These are phyloP conservation scores for Verticillium albo-atrum DNA, from an alignment of 2,329 filamentous ascomycete genomes.

Conservation along the genomic window DNA sequence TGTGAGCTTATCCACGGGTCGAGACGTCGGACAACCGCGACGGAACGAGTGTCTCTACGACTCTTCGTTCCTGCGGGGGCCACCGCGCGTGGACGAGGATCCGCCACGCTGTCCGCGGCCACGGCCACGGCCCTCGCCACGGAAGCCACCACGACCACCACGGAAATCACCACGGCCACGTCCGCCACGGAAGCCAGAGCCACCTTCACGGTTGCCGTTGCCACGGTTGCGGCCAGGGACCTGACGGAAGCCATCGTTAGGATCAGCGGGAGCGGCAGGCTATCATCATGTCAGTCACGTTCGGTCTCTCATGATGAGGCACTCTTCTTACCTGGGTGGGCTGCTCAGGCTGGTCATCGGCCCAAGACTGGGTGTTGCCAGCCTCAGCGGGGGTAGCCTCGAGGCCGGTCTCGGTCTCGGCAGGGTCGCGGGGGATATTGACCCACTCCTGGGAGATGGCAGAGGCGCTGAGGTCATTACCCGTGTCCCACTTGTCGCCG, in stretches of 20 bases:
- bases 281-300: conserved; percentile 6
- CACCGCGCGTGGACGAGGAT: conserved; percentile 24
- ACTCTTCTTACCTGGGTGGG: conserved; percentile 33
- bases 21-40: not conserved
- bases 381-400: conserved; percentile 52
- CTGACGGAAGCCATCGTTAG: conserved; percentile 67
- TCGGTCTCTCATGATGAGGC: not conserved
- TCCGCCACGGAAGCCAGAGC: conserved; percentile 34
- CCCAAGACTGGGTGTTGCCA: conserved; percentile 66
- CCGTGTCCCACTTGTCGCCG: conserved; percentile 61
- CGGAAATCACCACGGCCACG: conserved; percentile 38
- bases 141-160: conserved; percentile 45
- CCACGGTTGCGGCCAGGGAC: conserved; percentile 58
- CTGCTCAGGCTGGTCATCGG: conserved; percentile 68
- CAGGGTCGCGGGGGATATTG: conserved; percentile 53
- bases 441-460: conserved; percentile 65
- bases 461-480: conserved; percentile 35
- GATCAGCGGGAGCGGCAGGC: conserved; percentile 32
- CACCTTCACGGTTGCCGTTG: conserved; percentile 48
- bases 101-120: conserved; percentile 29
- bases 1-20: conserved; percentile 5
- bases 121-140: conserved; percentile 41
- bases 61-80: conserved; percentile 34
- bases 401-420: conserved; percentile 67
- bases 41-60: conserved; percentile 21